A percentile compares a stretch with the other conserved stretches of the same genome.
phyloP scores from a whole-genome alignment of 371 early-diverging fungal genomes.

The Mucor plumbeus region DNA sequence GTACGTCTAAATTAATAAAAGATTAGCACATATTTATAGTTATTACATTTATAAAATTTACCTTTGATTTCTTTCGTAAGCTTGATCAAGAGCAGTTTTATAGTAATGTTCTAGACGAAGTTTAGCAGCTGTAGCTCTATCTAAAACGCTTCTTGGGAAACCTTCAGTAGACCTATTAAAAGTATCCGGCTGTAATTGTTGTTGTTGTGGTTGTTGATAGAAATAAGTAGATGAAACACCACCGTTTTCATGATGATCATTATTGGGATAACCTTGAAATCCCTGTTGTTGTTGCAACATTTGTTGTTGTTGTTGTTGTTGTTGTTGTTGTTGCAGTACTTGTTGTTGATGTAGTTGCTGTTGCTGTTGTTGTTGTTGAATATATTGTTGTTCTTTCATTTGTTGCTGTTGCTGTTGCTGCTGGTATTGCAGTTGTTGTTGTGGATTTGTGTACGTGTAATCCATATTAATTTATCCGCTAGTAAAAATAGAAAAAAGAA shows the following conservation, averaged over 20 bases:
- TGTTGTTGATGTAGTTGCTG: conserved; percentile 13
- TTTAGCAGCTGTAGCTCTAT: conserved; percentile 87
- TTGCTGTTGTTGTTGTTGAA: conserved; percentile 10
- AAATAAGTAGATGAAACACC: conserved; percentile 26
- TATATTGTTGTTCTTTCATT: conserved; percentile 1
- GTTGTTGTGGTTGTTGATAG: conserved; percentile 29
- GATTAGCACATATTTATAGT: not conserved
- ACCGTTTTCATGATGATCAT: not conserved
- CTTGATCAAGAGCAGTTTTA: conserved; percentile 83
- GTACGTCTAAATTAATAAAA: conserved; percentile 56
- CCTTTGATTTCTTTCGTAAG: conserved; percentile 88
- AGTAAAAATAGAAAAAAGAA: not conserved
- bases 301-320: conserved; percentile 12
- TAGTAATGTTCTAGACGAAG: conserved; percentile 89
- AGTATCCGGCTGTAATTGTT: conserved; percentile 24
- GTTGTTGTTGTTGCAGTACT: conserved; percentile 1
- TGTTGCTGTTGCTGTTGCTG: conserved; percentile 5
- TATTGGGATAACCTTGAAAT: conserved; percentile 3
- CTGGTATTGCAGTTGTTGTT: conserved; percentile 11
- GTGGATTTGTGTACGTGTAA: conserved; percentile 31
- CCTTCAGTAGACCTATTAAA: conserved; percentile 68
- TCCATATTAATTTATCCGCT: conserved; percentile 21
- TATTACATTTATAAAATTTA: conserved; percentile 20
- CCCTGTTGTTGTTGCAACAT: conserved; percentile 11
- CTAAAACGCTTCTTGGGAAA: conserved; percentile 77